A percentile compares a stretch with the other conserved stretches of the same genome.
phyloP scores from a whole-genome alignment of 257 asterid genomes.

The Anisodus tanguticus region DNA sequence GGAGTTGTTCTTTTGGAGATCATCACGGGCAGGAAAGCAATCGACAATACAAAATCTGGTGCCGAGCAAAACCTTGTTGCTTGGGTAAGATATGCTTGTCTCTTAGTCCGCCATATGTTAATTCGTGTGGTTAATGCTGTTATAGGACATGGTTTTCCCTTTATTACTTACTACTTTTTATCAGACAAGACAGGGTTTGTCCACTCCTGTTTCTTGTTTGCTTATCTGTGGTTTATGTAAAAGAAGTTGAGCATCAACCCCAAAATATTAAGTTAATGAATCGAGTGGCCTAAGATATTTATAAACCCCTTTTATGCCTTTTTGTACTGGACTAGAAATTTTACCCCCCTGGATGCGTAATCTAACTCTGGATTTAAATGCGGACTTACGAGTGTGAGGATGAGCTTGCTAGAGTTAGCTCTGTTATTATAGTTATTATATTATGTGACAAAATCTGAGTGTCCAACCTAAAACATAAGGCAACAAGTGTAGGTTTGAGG shows the following conservation, averaged over 20 bases:
- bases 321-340: not conserved
- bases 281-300: not conserved
- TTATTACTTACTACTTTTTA: not conserved
- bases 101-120: not conserved
- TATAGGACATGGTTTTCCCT: not conserved
- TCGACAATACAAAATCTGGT: constrained; percentile 50
- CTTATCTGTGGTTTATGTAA: not conserved
- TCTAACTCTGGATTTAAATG: not conserved
- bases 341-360: not conserved
- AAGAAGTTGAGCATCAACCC: not conserved
- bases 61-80: constrained; percentile 60
- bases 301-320: not conserved
- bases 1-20: constrained; percentile 86
- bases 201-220: constrained; percentile 20
- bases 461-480: not conserved
- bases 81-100: constrained; percentile 55
- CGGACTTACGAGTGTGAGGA: not conserved
- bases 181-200: not conserved
- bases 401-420: constrained; percentile 10
- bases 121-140: not conserved
- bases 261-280: not conserved
- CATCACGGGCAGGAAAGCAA: constrained; percentile 77
- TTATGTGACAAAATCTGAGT: not conserved
- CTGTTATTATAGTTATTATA: not conserved
- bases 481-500: not conserved